A percentile compares a stretch with the other conserved stretches of the same genome.
phyloP scores from a whole-genome alignment of 2,329 filamentous ascomycete genomes.

The Stagonosporopsis cucurbitacearum region DNA sequence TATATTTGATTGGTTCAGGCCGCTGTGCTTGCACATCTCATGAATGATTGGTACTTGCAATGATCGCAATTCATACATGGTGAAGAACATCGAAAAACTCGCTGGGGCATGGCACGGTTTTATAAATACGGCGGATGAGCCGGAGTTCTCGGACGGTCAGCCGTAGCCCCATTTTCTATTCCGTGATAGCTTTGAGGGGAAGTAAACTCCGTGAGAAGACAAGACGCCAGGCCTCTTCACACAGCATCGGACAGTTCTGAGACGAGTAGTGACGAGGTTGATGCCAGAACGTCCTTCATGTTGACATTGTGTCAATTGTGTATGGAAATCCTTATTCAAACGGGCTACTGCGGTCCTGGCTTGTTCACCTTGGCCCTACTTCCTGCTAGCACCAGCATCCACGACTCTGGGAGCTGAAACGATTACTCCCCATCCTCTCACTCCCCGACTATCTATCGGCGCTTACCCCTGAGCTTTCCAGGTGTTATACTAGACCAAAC shows the following conservation, averaged over 20 bases:
- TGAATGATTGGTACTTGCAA: not conserved
- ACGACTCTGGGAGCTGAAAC: not conserved
- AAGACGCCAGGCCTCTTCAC: not conserved
- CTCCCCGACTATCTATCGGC: not conserved
- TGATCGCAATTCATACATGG: too few species aligned
- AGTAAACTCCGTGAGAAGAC: not conserved
- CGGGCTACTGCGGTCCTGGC: not conserved
- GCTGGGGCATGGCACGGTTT: conserved; percentile 3
- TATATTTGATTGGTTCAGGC: not conserved
- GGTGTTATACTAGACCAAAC: not conserved
- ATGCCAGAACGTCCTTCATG: not conserved
- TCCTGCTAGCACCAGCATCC: not conserved
- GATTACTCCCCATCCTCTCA: not conserved
- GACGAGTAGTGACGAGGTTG: not conserved
- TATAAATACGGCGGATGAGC: conserved; percentile 1
- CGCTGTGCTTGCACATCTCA: not conserved
- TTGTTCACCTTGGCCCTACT: not conserved
- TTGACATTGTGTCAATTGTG: not conserved
- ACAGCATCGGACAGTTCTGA: not conserved
- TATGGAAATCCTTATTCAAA: too few species aligned
- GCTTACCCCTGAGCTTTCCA: not conserved
- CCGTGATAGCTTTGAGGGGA: not conserved
- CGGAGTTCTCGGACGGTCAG: conserved; percentile 7
- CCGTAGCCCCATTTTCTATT: conserved; percentile 7
- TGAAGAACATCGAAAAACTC: not conserved